Conservation (phyloP, 306 rosid genomes). For the Rosa multiflora region DNA sequence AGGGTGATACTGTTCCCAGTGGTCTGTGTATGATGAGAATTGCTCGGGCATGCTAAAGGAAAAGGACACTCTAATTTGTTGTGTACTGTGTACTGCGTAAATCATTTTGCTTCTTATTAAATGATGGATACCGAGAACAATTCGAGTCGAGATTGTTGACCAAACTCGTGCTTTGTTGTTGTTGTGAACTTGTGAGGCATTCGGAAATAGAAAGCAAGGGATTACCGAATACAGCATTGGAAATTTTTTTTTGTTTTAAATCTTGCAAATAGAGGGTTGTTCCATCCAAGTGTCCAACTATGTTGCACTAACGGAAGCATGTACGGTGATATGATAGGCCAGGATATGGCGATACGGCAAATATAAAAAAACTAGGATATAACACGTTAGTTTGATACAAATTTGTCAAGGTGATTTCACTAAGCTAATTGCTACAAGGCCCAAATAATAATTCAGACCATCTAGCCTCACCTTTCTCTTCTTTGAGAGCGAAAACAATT, state of each 20-base stretch:
- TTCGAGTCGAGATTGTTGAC: not conserved
- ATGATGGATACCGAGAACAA: not conserved
- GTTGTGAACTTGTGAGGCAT: not conserved
- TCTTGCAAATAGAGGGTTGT: not conserved
- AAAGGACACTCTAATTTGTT: not conserved
- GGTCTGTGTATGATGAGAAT: not conserved
- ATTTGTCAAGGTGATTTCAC: not conserved
- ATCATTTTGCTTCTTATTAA: not conserved
- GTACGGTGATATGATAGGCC: too few relatives aligned
- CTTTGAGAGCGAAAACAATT: not conserved
- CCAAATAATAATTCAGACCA: not conserved
- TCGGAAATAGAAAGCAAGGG: not conserved
- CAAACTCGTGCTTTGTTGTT: not conserved
- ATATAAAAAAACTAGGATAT: too few relatives aligned
- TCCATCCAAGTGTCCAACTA: too few relatives aligned
- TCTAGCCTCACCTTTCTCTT: not conserved
- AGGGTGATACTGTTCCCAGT: not conserved
- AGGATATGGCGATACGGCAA: too few relatives aligned
- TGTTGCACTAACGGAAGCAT: too few relatives aligned
- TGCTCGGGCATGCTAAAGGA: slow-evolving; percentile 4
- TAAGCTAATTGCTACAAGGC: not conserved
- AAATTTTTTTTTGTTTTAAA: not conserved
- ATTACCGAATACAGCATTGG: not conserved
- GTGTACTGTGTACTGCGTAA: not conserved
- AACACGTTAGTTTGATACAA: too few relatives aligned